A percentile compares a stretch with the other conserved stretches of the same genome.
Conservation (phyloP, 2,329 filamentous ascomycete species). For the Celoporthe dispersa region DNA sequence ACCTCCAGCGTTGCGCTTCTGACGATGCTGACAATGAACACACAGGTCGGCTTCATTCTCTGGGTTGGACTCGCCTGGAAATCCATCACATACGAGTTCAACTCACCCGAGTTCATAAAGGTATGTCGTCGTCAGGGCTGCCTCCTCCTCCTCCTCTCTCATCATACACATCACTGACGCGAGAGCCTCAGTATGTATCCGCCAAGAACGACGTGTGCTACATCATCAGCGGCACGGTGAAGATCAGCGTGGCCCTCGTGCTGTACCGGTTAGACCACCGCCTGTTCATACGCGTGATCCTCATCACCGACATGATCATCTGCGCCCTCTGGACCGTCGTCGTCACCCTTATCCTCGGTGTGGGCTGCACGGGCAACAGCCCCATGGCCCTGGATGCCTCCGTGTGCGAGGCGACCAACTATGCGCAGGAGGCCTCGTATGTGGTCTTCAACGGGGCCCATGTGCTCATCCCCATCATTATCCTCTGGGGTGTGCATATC, state of each 20-base stretch:
- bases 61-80: conserved; percentile 15
- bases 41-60: conserved; percentile 17
- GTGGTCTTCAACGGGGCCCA: conserved; percentile 24
- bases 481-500: conserved; percentile 28
- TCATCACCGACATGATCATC: conserved; percentile 24
- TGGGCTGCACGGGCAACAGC: conserved; percentile 21
- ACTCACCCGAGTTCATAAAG: background rate
- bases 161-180: background rate
- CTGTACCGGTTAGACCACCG: conserved; percentile 28
- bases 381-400: background rate
- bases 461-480: conserved; percentile 25
- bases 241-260: conserved; percentile 27
- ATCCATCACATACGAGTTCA: background rate
- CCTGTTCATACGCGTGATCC: conserved; percentile 9
- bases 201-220: conserved; percentile 27
- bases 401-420: conserved; percentile 24
- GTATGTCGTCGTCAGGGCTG: background rate
- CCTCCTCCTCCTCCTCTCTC: background rate
- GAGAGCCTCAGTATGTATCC: conserved; percentile 6
- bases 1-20: background rate
- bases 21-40: background rate
- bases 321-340: conserved; percentile 23
- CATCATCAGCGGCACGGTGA: conserved; percentile 25
- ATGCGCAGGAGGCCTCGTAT: conserved; percentile 26
- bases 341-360: conserved; percentile 20